Conservation (phyloP, 2,329 filamentous ascomycete genomes). For the Colletotrichum phormii region DNA sequence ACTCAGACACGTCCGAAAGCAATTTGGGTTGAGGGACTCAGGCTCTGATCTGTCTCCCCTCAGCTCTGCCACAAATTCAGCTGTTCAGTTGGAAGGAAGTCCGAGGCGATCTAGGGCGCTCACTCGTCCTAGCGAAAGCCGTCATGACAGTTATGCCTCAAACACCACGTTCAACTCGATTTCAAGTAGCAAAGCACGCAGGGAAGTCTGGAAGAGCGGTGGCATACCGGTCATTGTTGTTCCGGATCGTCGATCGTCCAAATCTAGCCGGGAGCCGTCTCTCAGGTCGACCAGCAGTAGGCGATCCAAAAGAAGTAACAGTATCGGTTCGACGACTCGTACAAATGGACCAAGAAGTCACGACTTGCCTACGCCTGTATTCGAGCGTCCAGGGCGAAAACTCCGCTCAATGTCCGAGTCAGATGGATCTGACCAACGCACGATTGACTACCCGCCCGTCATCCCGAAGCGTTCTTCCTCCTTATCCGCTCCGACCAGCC, state of each 20-base stretch:
- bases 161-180: constrained; percentile 61
- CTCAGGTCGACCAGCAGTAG: constrained; percentile 72
- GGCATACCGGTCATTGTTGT: constrained; percentile 73
- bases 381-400: constrained; percentile 55
- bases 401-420: constrained; percentile 59
- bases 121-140: constrained; percentile 43
- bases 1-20: constrained; percentile 71
- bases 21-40: constrained; percentile 61
- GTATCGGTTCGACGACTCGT: constrained; percentile 59
- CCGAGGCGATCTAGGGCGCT: constrained; percentile 44
- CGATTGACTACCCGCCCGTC: constrained; percentile 69
- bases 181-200: constrained; percentile 66
- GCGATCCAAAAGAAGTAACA: constrained; percentile 64
- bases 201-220: constrained; percentile 69
- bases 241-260: constrained; percentile 68
- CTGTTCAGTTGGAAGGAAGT: constrained; percentile 45
- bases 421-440: constrained; percentile 64
- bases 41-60: constrained; percentile 53
- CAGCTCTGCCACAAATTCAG: constrained; percentile 57
- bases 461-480: constrained; percentile 70
- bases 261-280: constrained; percentile 63
- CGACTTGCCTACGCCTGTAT: constrained; percentile 53
- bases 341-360: constrained; percentile 55
- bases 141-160: constrained; percentile 62
- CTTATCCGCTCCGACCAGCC: constrained; percentile 71